Evolutionary conservation across 345 rosid species (phyloP).

Genomic region (Salix dunnii): DNA sequence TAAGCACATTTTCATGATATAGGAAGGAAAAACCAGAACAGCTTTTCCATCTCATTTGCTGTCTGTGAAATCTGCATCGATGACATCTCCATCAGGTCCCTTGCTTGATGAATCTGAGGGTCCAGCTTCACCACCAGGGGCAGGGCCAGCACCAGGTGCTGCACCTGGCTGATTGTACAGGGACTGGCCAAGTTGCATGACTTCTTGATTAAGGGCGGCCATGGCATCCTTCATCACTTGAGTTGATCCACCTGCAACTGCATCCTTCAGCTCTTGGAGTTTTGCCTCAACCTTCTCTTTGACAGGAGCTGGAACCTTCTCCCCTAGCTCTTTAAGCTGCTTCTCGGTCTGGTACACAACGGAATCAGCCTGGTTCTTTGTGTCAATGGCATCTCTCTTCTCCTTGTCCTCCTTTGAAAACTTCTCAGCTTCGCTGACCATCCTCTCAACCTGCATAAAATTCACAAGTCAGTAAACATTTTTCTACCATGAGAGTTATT

Average conservation of each 20-base stretch:
- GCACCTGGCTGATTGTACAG: constrained; percentile 89
- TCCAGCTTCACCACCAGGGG: constrained; percentile 57
- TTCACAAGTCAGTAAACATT: neutral
- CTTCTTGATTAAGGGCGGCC: constrained; percentile 87
- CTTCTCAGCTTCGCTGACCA: constrained; percentile 89
- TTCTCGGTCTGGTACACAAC: constrained; percentile 92
- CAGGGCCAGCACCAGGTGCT: constrained; percentile 40
- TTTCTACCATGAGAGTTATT: neutral
- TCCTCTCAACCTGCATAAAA: constrained; percentile 61
- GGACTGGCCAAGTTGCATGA: constrained; percentile 91
- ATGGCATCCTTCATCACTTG: constrained; percentile 78
- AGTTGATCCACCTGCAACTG: constrained; percentile 62
- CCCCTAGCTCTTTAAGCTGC: constrained; percentile 89
- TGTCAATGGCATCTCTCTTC: constrained; percentile 93
- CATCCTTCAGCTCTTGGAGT: constrained; percentile 77
- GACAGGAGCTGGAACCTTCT: constrained; percentile 78
- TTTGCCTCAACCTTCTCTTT: constrained; percentile 90
- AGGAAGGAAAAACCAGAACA: neutral
- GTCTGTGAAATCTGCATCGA: constrained; percentile 88
- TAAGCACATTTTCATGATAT: constrained; percentile 11
- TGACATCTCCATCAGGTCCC: constrained; percentile 84
- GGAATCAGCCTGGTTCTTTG: constrained; percentile 96
- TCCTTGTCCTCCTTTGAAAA: constrained; percentile 89
- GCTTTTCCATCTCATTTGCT: constrained; percentile 50
- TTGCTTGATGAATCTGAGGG: constrained; percentile 52